Conservation (phyloP, 352 stramenopile genomes). For the Globisporangium emineosum region DNA sequence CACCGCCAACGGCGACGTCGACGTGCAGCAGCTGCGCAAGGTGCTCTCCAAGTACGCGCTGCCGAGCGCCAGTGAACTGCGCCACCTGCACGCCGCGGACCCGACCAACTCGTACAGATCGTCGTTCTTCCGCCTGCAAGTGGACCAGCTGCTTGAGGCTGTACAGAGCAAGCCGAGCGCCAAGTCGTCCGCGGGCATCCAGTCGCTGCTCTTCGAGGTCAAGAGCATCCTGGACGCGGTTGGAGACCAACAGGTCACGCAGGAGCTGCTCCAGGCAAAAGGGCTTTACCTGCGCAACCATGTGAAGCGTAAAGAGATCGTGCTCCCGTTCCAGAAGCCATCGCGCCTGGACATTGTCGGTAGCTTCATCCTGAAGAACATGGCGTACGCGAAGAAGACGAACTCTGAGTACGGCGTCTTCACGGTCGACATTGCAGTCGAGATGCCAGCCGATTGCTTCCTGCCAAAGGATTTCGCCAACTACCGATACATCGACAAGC, state of each 20-base stretch:
- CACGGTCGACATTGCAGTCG: slow-evolving; percentile 76
- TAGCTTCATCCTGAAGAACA: slow-evolving; percentile 85
- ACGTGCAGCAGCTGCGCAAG: slow-evolving; percentile 63
- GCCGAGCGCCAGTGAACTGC: slow-evolving; percentile 80
- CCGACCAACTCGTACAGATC: slow-evolving; percentile 66
- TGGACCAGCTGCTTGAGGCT: slow-evolving; percentile 80
- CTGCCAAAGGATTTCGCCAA: slow-evolving; percentile 88
- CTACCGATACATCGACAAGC: slow-evolving; percentile 89
- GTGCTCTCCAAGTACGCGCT: slow-evolving; percentile 87
- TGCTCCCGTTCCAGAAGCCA: slow-evolving; percentile 79
- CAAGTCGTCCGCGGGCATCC: slow-evolving; percentile 43
- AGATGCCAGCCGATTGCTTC: slow-evolving; percentile 82
- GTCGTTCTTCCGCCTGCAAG: slow-evolving; percentile 86
- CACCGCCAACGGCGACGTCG: slow-evolving; percentile 21
- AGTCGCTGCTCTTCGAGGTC: slow-evolving; percentile 77
- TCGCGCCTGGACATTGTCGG: slow-evolving; percentile 79
- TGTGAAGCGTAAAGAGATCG: slow-evolving; percentile 81
- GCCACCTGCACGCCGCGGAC: slow-evolving; percentile 74
- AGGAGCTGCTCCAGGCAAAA: slow-evolving; percentile 54
- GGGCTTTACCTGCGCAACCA: slow-evolving; percentile 67
- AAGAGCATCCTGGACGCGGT: slow-evolving; percentile 73
- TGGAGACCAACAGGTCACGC: slow-evolving; percentile 68
- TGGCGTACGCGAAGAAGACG: slow-evolving; percentile 62
- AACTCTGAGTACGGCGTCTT: slow-evolving; percentile 48
- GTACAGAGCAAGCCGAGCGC: slow-evolving; percentile 55